Base-by-base conservation (phyloP, 768 basidiomycete genomes). In the Kwoniella bestiolae region DNA sequence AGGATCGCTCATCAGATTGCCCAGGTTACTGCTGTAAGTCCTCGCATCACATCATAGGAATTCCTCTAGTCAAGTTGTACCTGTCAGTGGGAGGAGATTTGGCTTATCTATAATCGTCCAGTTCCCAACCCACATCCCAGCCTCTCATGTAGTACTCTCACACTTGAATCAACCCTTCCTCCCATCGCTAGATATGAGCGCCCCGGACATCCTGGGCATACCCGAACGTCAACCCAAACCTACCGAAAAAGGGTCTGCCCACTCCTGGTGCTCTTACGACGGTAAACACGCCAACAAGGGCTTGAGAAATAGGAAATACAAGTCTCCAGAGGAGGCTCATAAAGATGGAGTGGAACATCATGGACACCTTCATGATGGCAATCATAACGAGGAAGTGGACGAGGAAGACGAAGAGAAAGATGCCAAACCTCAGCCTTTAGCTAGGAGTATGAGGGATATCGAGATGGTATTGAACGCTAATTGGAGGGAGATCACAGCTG, bases 91-190 rank as follows among this genome's bases (percentile, higher is more conserved):
- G n/a, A n/a, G n/a, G n/a, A n/a, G n/a, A n/a, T n/a, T n/a, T n/a
- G n/a, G n/a, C n/a, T n/a, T n/a, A n/a, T n/a, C n/a, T n/a, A n/a
- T n/a, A n/a, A n/a, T 57, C 25, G 56, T 8, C 3, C 86, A 79
- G 86, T 87, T 89, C 82, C 85, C 86, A 11, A 81, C 82, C 46
- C 85, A 86, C 32, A 82, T 86, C 25, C 86, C 88, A 0, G 75
- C 83, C 16, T 69, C 82, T 1, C 88, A 69, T 23, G 67, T 84
- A 77, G 76, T 89, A 70, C 88, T 87, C 81, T 85, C 80, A 52
- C 59, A 82, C 34, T 82, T 84, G 79, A 91, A 90, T 79, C 86
- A 89, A 79, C 89, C 90, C 0, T 88, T 90, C 82, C 85, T 87
- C 6, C 90, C 90, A 5, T 82, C 83, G 8, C 87, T 90, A 72